Base-by-base conservation (phyloP, 2,329 filamentous ascomycete species). In the Clonostachys solani region DNA sequence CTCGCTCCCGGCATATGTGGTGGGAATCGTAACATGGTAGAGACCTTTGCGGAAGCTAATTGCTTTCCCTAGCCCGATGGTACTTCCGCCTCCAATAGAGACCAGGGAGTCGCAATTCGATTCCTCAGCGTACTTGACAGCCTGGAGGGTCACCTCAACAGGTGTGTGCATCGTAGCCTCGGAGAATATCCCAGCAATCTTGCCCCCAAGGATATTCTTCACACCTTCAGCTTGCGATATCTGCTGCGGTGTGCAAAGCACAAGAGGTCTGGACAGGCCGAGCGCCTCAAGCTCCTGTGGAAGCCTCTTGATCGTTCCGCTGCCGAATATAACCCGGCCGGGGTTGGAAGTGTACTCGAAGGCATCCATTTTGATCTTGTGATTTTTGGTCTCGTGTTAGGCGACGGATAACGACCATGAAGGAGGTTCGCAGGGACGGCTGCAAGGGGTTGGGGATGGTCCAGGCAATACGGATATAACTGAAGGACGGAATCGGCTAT, bases 141-240 rank as follows among this genome's bases (percentile, higher is more conserved):
- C 80, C 55, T 73, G 70, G 18, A 81, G 73, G 5, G 80, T 83
- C 48, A 83, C 63, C 49, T 76, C 58, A 5, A 68, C 72, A 3
- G 80, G 81, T 2, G 81, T 84, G 63, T 84, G 81, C 80, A 84
- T 84, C 4, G 75, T 76, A 2, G 81, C 81, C 53, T 78, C 71
- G 43, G 65, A 64, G 61, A 80, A 82, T 8, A 33, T 41, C 3
- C 42, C 52, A 3, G 52, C 51, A 15, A 48, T 29, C 16, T 49
- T 43, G 42, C 48, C 52, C 1, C 45, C 12, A 15, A 55, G 50
- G 6, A 55, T 47, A 1, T 16, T 17, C 38, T 47, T 46, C n/a
- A 54, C 48, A 50, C 49, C 16, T 33, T 54, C 40, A 13, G 52
- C 53, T 15, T 52, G 53, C 7, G 46, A 38, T 15, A 36, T 49